These are phyloP conservation scores for Cruciata laevipes DNA, from an alignment of 257 asterid genomes.

Conservation along the genomic window DNA sequence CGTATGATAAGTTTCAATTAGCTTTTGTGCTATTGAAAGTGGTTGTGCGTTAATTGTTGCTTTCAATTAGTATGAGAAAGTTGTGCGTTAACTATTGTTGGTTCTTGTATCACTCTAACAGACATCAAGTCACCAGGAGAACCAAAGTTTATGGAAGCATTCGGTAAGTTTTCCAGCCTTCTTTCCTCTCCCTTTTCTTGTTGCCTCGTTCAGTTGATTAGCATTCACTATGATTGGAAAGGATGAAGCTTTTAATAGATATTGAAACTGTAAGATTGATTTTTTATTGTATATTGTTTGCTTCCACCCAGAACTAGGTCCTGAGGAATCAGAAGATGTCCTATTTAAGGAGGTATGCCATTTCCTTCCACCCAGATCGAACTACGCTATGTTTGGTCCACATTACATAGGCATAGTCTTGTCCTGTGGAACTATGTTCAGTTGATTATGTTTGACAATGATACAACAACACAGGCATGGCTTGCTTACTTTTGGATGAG, in stretches of 20 bases:
- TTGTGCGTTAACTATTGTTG: conserved; percentile 9
- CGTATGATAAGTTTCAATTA: not conserved
- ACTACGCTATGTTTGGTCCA: too few species aligned
- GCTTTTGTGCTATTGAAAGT: conserved; percentile 10
- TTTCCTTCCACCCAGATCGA: too few species aligned
- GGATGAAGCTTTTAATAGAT: not conserved
- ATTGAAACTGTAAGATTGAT: not conserved
- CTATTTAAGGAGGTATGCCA: conserved; percentile 84
- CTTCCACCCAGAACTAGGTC: conserved; percentile 68
- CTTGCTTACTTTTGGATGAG: conserved; percentile 91
- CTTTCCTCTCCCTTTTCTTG: not conserved
- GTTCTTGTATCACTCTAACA: conserved; percentile 23
- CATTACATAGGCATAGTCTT: too few species aligned
- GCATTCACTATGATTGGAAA: too few species aligned
- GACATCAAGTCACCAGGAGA: conserved; percentile 86
- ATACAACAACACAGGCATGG: conserved; percentile 69
- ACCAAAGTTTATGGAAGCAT: conserved; percentile 87
- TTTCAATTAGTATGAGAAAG: too few species aligned
- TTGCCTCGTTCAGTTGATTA: not conserved
- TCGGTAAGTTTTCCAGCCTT: conserved; percentile 48
- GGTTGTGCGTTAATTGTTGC: too few species aligned
- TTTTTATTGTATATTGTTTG: not conserved
- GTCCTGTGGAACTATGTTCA: not conserved
- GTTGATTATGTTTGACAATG: conserved; percentile 5
- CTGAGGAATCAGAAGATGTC: conserved; percentile 95